A percentile compares a stretch with the other conserved stretches of the same genome.
Evolutionary conservation across 306 rosid genomes (phyloP).

Genomic region (Cyamopsis tetragonoloba): DNA sequence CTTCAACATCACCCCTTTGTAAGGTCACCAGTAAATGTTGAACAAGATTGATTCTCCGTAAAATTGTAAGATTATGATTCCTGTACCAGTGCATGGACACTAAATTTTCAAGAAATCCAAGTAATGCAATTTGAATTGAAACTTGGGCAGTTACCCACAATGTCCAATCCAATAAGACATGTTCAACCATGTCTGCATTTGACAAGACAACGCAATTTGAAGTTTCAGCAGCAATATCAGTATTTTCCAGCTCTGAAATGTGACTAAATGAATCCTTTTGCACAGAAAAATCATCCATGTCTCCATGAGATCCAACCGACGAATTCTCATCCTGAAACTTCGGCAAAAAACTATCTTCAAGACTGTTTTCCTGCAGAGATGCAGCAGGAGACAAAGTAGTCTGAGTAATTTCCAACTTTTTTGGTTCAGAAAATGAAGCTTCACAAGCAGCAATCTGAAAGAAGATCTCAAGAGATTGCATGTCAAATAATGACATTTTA

Average conservation of each 20-base stretch:
- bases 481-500: constrained; percentile 89
- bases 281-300: constrained; percentile 84
- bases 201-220: constrained; percentile 98
- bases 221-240: constrained; percentile 75
- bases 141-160: constrained; percentile 89
- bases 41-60: constrained; percentile 90
- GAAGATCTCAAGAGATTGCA: constrained; percentile 94
- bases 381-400: constrained; percentile 52
- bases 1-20: constrained; percentile 99
- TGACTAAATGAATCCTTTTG: constrained; percentile 91
- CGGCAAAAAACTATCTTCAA: constrained; percentile 68
- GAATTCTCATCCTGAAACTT: constrained; percentile 85
- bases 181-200: constrained; percentile 99
- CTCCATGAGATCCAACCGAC: constrained; percentile 89
- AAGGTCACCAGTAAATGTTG: constrained; percentile 95
- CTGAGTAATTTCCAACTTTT: constrained; percentile 56
- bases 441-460: constrained; percentile 98
- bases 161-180: constrained; percentile 98
- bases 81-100: constrained; percentile 99
- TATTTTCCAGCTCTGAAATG: constrained; percentile 91
- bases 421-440: constrained; percentile 99
- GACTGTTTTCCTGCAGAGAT: constrained; percentile 58
- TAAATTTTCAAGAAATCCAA: constrained; percentile 94
- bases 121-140: constrained; percentile 87
- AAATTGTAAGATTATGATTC: constrained; percentile 88